Conservation (phyloP, 2,329 filamentous ascomycete genomes). For the Fusarium duplospermum region DNA sequence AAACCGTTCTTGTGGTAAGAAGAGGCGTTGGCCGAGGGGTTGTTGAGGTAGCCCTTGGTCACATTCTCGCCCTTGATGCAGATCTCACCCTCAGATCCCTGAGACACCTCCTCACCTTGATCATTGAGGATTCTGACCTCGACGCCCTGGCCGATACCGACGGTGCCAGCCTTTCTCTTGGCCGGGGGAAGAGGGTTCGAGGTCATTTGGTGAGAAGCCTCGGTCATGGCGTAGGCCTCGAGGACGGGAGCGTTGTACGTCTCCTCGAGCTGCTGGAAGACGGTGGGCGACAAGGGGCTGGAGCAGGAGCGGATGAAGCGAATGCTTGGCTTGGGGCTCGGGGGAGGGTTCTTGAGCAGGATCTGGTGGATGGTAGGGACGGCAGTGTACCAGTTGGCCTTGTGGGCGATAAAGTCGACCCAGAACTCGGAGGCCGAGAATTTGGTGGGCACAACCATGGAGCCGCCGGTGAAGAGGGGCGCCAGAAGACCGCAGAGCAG, state of each 20-base stretch:
- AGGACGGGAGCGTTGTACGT: conserved; percentile 83
- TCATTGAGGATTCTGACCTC: conserved; percentile 82
- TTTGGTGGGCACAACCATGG: conserved; percentile 80
- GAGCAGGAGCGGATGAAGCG: conserved; percentile 91
- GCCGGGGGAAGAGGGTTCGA: conserved; percentile 78
- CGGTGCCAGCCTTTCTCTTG: conserved; percentile 82
- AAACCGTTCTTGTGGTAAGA: conserved; percentile 81
- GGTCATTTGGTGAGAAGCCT: conserved; percentile 88
- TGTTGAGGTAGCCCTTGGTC: conserved; percentile 88
- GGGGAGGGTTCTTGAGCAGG: conserved; percentile 78
- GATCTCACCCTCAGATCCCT: conserved; percentile 82
- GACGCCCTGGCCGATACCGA: conserved; percentile 86
- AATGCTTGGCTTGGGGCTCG: conserved; percentile 76
- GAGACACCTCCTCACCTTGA: conserved; percentile 73
- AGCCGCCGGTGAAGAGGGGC: conserved; percentile 79
- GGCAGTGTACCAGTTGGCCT: conserved; percentile 91
- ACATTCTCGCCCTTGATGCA: conserved; percentile 86
- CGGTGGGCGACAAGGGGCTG: conserved; percentile 83
- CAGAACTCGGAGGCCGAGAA: conserved; percentile 90
- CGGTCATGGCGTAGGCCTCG: conserved; percentile 94
- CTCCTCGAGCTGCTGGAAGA: conserved; percentile 82
- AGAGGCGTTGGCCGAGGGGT: conserved; percentile 77
- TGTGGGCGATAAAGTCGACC: conserved; percentile 77
- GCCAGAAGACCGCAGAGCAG: conserved; percentile 85
- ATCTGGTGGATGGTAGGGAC: conserved; percentile 96